Conservation (phyloP, 441 rosid genomes). For the Populus hybrid region DNA sequence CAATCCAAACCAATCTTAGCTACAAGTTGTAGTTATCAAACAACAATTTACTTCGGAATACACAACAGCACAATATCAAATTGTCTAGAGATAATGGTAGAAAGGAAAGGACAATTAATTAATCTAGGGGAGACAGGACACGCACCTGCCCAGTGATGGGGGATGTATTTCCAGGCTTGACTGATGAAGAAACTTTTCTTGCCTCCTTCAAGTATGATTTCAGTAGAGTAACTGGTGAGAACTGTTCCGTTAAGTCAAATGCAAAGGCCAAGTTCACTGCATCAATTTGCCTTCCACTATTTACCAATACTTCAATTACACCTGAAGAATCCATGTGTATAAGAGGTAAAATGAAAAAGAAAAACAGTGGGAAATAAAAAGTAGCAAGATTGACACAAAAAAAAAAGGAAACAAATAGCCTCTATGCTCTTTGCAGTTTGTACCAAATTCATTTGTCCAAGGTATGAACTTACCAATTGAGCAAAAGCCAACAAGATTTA, state of each 20-base stretch:
- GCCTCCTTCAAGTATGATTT: conserved; percentile 86
- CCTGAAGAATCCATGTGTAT: conserved; percentile 42
- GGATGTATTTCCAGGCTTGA: conserved; percentile 60
- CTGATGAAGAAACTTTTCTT: conserved; percentile 58
- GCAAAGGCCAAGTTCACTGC: conserved; percentile 97
- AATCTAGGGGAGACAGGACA: neutral
- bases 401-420: conserved; percentile 5
- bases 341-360: neutral
- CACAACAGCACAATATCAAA: neutral
- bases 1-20: neutral
- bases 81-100: neutral
- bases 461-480: neutral
- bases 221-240: conserved; percentile 70
- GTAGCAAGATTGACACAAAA: neutral
- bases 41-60: neutral
- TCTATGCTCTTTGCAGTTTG: neutral
- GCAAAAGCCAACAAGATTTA: neutral
- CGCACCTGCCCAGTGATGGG: conserved; percentile 35
- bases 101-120: neutral
- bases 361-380: neutral
- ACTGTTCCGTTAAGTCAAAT: conserved; percentile 78
- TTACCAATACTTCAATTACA: conserved; percentile 71
- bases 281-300: conserved; percentile 94
- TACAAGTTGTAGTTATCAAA: neutral
- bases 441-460: neutral